These are phyloP conservation scores for Byssoonygena ceratinophila DNA, from an alignment of 2,329 filamentous ascomycete species.

Conservation along the genomic window DNA sequence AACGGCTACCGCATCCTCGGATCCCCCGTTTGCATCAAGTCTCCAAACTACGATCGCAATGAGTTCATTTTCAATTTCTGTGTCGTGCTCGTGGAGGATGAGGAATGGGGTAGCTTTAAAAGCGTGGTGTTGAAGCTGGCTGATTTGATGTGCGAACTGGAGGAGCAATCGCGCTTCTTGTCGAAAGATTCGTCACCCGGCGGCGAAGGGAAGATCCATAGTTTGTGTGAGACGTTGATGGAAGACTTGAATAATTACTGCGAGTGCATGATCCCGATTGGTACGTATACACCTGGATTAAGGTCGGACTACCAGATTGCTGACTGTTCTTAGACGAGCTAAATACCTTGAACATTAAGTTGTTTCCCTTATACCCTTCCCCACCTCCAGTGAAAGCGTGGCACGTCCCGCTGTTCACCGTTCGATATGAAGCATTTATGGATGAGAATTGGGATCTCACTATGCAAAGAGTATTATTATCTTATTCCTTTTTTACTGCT, in stretches of 20 bases:
- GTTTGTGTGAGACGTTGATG: slow-evolving; percentile 71
- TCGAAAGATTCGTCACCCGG: slow-evolving; percentile 37
- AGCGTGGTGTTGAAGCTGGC: slow-evolving; percentile 78
- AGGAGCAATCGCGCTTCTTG: slow-evolving; percentile 81
- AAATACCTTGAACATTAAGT: slow-evolving; percentile 92
- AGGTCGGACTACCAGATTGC: background rate
- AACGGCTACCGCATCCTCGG: slow-evolving; percentile 74
- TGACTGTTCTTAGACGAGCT: slow-evolving; percentile 56
- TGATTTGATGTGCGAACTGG: slow-evolving; percentile 73
- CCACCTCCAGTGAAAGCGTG: slow-evolving; percentile 71
- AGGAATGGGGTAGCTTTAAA: slow-evolving; percentile 68
- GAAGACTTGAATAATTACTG: slow-evolving; percentile 95
- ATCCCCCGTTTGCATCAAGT: slow-evolving; percentile 77
- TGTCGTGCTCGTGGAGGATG: slow-evolving; percentile 60
- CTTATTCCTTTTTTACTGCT: slow-evolving; percentile 10
- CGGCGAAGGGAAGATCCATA: slow-evolving; percentile 47
- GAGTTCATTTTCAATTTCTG: slow-evolving; percentile 99
- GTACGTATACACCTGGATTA: slow-evolving; percentile 45
- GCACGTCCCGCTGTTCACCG: slow-evolving; percentile 75
- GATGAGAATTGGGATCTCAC: slow-evolving; percentile 48
- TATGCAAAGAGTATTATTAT: slow-evolving; percentile 37
- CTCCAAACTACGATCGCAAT: slow-evolving; percentile 75
- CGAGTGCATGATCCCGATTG: slow-evolving; percentile 96
- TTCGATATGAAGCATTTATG: slow-evolving; percentile 43
- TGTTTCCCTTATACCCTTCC: slow-evolving; percentile 71